Evolutionary conservation across 2,329 filamentous ascomycete species (phyloP), one percentile per base, ranked within the genome.

Genomic region (Cordyceps tenuipes): DNA sequence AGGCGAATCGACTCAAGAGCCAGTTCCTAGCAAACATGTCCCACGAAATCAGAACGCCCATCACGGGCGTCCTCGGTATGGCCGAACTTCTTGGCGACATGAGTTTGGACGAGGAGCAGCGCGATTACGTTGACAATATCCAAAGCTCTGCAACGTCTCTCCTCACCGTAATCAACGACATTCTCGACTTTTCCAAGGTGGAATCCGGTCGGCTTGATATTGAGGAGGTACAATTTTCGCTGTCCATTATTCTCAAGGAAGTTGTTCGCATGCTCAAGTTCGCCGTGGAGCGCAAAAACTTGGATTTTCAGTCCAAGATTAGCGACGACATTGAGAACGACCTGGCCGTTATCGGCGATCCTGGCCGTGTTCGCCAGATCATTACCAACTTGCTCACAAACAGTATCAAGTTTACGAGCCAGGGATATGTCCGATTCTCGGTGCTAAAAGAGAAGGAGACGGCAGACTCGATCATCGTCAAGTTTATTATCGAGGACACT

Each of bases 191-290:
- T 70, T 94, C 90, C 4, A 95, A 95, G 71, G 86, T 91, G 1
- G 89, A 92, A 69, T 90, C 87, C 9, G 89, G 89, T 3, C 79
- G 86, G 8, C 73, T 92, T 21, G 88, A 91, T 63, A 87, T 92
- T 46, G 89, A 91, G 71, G 87, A 91, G 66, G 88, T 91, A 0
- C 88, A 90, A 63, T 93, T 92, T 66, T 90, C 86, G 31, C 76
- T 91, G 2, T 86, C 85, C 0, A 78, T 90, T 1, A 84, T 91
- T 13, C 82, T 92, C 7, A 81, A 86, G 51, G 91, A 95, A 68
- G 89, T 94, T 21, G 88, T 85, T 57, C 91, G 91, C 70, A 94
- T 95, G 90, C 82, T 95, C 65, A 85, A 88, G 47, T 95, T 95
- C 66, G 90, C 89, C 1, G 91, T 92, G 1, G 83, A 89, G 66